Percentiles rank a stretch among this genome's conserved stretches.
These are phyloP conservation scores for Syzygium jambos DNA, from an alignment of 345 rosid genomes.

Conservation along the genomic window DNA sequence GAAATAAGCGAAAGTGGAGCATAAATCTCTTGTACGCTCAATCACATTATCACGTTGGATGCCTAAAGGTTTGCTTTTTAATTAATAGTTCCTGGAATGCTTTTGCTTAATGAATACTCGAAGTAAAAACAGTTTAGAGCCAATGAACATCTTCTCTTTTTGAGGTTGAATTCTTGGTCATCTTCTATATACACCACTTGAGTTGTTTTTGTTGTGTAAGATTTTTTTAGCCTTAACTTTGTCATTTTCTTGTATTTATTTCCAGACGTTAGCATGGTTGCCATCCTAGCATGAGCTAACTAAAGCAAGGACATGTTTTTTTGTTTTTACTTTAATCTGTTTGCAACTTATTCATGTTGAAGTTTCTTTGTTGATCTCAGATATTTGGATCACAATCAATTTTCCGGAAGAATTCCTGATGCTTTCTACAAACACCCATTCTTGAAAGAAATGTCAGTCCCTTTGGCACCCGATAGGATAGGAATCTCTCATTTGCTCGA, in stretches of 20 bases:
- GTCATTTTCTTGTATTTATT: not conserved
- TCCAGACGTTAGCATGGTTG: not conserved
- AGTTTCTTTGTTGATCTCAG: constrained; percentile 15
- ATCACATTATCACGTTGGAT: not conserved
- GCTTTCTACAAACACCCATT: constrained; percentile 55
- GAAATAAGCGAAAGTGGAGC: not conserved
- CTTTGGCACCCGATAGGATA: not conserved
- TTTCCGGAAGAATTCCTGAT: constrained; percentile 60
- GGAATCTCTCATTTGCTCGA: not conserved
- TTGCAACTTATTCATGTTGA: not conserved
- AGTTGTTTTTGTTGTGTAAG: not conserved
- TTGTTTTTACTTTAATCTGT: not conserved
- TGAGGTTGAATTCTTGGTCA: not conserved
- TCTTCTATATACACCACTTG: not conserved
- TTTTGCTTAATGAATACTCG: not conserved
- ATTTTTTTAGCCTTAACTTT: not conserved
- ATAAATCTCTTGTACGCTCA: not conserved
- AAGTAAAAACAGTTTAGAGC: not conserved
- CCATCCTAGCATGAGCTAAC: not conserved
- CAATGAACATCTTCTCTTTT: not conserved
- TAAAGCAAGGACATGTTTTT: not conserved
- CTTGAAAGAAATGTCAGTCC: constrained; percentile 68
- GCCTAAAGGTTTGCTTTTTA: not conserved
- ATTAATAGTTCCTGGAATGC: not conserved
- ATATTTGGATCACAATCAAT: constrained; percentile 79